phyloP scores from a whole-genome alignment of 2,329 filamentous ascomycete genomes.

The Lanzia echinophila region DNA sequence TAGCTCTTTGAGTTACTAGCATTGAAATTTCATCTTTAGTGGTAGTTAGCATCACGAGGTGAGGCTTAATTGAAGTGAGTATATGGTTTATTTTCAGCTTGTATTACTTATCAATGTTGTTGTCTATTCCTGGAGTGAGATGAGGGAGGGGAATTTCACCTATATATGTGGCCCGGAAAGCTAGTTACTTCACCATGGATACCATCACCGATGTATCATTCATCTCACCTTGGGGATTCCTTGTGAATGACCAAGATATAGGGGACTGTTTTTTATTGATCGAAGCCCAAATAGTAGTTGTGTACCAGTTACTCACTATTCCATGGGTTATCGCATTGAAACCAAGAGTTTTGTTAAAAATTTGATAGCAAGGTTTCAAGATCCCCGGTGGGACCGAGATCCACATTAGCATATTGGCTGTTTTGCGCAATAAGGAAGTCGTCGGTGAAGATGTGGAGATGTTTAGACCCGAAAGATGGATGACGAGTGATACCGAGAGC shows the following conservation, averaged over 20 bases:
- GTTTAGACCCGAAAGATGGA: constrained; percentile 45
- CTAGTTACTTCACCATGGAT: constrained; percentile 48
- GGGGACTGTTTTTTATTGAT: constrained; percentile 28
- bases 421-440: constrained; percentile 31
- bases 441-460: constrained; percentile 34
- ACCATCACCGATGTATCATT: constrained; percentile 47
- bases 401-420: constrained; percentile 27
- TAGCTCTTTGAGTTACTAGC: no score
- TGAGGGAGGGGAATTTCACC: no score
- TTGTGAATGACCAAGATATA: constrained; percentile 42
- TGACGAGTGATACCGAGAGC: constrained; percentile 32
- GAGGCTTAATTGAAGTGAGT: no score
- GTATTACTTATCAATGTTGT: no score
- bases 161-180: no score
- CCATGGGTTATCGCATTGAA: constrained; percentile 35
- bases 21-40: no score
- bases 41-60: no score
- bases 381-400: constrained; percentile 15
- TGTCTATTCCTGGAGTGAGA: no score
- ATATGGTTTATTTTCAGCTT: no score
- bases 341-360: constrained; percentile 39
- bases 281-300: constrained; percentile 33
- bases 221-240: constrained; percentile 42
- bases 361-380: constrained; percentile 5
- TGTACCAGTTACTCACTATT: constrained; percentile 33